Percentiles rank a stretch among this genome's conserved stretches.
These are phyloP conservation scores for Waltiozyma sp. DNA, from an alignment of 1,139 yeast genomes.

Conservation along the genomic window DNA sequence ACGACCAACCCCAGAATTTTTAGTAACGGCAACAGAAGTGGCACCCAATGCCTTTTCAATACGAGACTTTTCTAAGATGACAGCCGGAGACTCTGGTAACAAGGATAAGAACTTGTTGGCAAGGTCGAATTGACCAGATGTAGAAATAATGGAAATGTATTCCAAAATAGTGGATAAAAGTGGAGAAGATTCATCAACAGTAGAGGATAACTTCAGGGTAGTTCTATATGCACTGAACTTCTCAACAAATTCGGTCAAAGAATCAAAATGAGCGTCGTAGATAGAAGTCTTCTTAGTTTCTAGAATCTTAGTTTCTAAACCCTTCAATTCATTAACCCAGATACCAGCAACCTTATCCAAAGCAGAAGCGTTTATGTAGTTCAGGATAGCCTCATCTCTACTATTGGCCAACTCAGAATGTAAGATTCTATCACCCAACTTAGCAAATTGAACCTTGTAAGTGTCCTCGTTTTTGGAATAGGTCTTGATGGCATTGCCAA, in stretches of 20 bases:
- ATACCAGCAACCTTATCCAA: constrained; percentile 68
- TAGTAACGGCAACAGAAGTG: constrained; percentile 3
- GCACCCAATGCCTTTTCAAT: constrained; percentile 50
- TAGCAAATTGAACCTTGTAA: constrained; percentile 45
- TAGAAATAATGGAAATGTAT: constrained; percentile 70
- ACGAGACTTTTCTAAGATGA: constrained; percentile 65
- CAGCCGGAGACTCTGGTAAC: constrained; percentile 57
- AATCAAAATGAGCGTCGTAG: constrained; percentile 76
- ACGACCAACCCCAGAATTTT: constrained; percentile 6
- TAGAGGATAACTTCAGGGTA: constrained; percentile 31
- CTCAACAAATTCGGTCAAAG: constrained; percentile 73
- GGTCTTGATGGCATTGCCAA: constrained; percentile 60
- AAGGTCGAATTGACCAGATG: constrained; percentile 74
- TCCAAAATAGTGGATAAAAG: constrained; percentile 36
- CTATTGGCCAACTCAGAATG: constrained; percentile 27
- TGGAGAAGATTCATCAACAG: constrained; percentile 27
- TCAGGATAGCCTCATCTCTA: constrained; percentile 65
- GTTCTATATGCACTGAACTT: constrained; percentile 71
- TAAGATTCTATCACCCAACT: constrained; percentile 65
- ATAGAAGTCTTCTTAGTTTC: constrained; percentile 40
- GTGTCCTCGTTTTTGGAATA: constrained; percentile 35
- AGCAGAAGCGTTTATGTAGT: constrained; percentile 75
- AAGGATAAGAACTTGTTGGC: constrained; percentile 62
- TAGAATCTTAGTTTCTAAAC: constrained; percentile 42
- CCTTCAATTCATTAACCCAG: constrained; percentile 73